Conservation (phyloP, 1,284 basidiomycete genomes). For the Leccinum pallidistipes region DNA sequence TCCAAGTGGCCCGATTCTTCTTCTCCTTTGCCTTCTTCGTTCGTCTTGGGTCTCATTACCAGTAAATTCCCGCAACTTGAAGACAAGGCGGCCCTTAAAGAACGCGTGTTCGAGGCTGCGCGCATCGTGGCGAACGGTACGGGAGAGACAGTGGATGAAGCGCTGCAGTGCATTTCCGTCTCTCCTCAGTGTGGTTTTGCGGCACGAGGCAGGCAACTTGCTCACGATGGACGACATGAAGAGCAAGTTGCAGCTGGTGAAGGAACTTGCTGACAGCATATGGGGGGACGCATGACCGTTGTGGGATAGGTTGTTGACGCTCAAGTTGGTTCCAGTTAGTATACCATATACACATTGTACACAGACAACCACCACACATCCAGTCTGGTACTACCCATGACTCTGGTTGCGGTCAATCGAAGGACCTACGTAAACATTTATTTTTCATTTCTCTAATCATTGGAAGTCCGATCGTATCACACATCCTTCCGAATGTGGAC, state of each 20-base stretch:
- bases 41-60: constrained; percentile 60
- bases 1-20: not conserved
- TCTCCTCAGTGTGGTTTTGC: constrained; percentile 58
- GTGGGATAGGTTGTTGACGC: not conserved
- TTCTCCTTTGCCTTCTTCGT: too few relatives aligned
- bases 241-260: constrained; percentile 13
- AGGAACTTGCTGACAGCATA: constrained; percentile 15
- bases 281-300: constrained; percentile 25
- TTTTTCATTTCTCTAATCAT: too few relatives aligned
- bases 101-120: constrained; percentile 65
- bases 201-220: not conserved
- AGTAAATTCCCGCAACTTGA: constrained; percentile 68
- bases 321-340: not conserved
- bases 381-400: too few relatives aligned
- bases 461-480: not conserved
- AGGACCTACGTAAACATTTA: too few relatives aligned
- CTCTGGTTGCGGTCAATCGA: not conserved
- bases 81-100: constrained; percentile 28
- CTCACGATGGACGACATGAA: constrained; percentile 25
- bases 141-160: constrained; percentile 32
- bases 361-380: not conserved
- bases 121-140: constrained; percentile 53
- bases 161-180: constrained; percentile 63
- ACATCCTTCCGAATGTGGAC: not conserved
- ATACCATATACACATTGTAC: not conserved